Evolutionary conservation across 257 asterid genomes (phyloP).

Genomic region (Jaltomata sinuosa): DNA sequence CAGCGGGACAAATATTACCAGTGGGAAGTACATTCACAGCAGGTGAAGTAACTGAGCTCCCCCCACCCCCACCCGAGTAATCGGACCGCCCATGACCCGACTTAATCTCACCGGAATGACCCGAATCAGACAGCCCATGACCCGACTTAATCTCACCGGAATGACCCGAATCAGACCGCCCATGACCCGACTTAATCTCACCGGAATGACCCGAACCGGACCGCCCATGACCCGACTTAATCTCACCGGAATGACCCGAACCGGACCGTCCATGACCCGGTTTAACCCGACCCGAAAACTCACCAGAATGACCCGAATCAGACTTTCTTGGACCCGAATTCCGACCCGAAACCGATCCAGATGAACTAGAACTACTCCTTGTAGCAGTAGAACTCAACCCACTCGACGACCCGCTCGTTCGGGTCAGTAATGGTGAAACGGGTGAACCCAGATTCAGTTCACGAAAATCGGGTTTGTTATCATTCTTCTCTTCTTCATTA

Average conservation of each 20-base stretch:
- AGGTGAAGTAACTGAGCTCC: conserved; percentile 40
- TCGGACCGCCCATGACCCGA: no score
- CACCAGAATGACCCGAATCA: conserved; percentile 45
- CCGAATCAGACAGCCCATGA: no score
- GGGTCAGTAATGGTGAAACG: conserved; percentile 5
- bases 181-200: no score
- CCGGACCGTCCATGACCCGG: conserved; percentile 30
- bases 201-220: conserved; percentile 10
- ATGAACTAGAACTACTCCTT: conserved; percentile 59
- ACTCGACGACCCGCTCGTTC: not conserved
- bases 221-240: conserved; percentile 14
- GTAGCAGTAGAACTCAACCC: conserved; percentile 11
- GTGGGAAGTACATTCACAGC: conserved; percentile 36
- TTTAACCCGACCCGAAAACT: no score
- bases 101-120: no score
- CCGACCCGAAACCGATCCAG: conserved; percentile 58
- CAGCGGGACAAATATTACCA: conserved; percentile 68
- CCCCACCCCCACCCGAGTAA: conserved; percentile 18
- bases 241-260: conserved; percentile 1
- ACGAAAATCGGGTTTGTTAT: conserved; percentile 4
- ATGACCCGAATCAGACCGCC: no score
- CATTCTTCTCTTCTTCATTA: not conserved
- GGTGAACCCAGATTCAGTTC: conserved; percentile 14
- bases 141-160: no score
- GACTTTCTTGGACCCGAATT: conserved; percentile 9